Evolutionary conservation across 805 yeast species (phyloP), one percentile per base, ranked within the genome.

Genomic region (Blastobotrys attinorum): DNA sequence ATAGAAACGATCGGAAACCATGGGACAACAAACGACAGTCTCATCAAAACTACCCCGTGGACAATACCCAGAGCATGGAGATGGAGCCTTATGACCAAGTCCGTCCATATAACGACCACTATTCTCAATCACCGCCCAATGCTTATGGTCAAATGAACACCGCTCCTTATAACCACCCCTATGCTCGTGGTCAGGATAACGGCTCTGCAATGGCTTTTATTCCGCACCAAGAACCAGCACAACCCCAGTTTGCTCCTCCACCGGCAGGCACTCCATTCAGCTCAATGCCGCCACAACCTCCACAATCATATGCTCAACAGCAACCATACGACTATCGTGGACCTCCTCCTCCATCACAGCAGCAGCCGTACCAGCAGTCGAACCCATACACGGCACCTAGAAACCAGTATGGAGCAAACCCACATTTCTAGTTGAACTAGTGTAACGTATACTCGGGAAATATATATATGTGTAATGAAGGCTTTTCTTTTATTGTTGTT

Each of bases 41-140:
- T 23, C 15, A 18, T 17, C 17, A 4, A 17, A 23, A 29, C 4
- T 21, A 33, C 40, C 23, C 7, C 29, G 11, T 25, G 29, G 29
- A 25, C 11, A 25, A 32, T 13, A 32, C 36, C 6, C 21, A 29
- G 20, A 40, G 33, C 21, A 37, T 37, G 10, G 46, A 43, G 42
- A 43, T 43, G 42, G 36, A 32, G 21, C 36, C 20, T 5, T 32
- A 32, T 32, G 36, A 17, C 21, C 36, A 15, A 4, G 21, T 16
- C 6, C 15, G 36, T 5, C 15, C 36, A 17, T 32, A n/a, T 17
- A 32, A 31, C 17, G 17, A 31, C 17, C 13, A 31, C 16, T 17
- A n/a, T 31, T 8, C 13, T 17, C 33, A 31, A 17, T 17, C 33
- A 8, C 33, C 5, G 33, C 17, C 33, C 4, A 8, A n/a, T 31